A percentile compares a stretch with the other conserved stretches of the same genome.
Conservation (phyloP, 2,329 filamentous ascomycete species). For the Colletotrichum neosansevieriae region DNA sequence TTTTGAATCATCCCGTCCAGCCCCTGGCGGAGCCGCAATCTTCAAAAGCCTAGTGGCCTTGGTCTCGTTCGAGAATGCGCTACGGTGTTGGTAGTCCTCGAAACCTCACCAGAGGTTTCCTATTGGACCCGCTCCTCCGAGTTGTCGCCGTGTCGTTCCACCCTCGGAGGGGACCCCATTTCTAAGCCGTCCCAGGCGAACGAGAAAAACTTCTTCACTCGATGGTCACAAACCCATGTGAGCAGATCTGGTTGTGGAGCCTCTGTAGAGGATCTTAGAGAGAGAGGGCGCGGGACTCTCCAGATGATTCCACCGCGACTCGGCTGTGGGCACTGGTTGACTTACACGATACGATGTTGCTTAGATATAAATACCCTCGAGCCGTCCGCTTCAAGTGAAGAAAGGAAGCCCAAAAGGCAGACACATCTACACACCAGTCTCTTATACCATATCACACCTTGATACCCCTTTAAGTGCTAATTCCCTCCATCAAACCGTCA, state of each 20-base stretch:
- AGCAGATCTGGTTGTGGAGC: slow-evolving; percentile 26
- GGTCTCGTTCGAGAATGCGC: slow-evolving; percentile 28
- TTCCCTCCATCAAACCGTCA: slow-evolving; percentile 2
- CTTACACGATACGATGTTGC: slow-evolving; percentile 25
- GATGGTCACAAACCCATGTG: slow-evolving; percentile 15
- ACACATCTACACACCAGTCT: slow-evolving; percentile 4
- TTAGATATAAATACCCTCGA: slow-evolving; percentile 30
- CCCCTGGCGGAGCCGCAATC: slow-evolving; percentile 10
- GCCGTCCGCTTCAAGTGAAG: slow-evolving; percentile 22
- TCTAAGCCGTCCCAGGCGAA: slow-evolving; percentile 9
- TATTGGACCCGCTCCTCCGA: slow-evolving; percentile 31
- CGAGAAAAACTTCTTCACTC: slow-evolving; percentile 26
- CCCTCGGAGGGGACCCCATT: slow-evolving; percentile 21
- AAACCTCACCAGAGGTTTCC: neutral
- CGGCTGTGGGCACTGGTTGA: slow-evolving; percentile 14
- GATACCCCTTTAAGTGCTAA: neutral
- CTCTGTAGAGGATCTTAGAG: slow-evolving; percentile 5
- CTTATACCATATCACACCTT: neutral
- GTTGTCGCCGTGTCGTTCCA: slow-evolving; percentile 31
- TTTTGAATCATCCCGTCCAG: neutral
- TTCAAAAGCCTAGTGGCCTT: neutral
- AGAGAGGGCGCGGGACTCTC: slow-evolving; percentile 27
- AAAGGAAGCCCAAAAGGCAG: neutral
- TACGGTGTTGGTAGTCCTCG: slow-evolving; percentile 4
- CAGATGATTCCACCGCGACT: slow-evolving; percentile 35